A percentile compares a stretch with the other conserved stretches of the same genome.
phyloP scores from a whole-genome alignment of 1,284 basidiomycete genomes.

The Stygiomarasmius scandens region DNA sequence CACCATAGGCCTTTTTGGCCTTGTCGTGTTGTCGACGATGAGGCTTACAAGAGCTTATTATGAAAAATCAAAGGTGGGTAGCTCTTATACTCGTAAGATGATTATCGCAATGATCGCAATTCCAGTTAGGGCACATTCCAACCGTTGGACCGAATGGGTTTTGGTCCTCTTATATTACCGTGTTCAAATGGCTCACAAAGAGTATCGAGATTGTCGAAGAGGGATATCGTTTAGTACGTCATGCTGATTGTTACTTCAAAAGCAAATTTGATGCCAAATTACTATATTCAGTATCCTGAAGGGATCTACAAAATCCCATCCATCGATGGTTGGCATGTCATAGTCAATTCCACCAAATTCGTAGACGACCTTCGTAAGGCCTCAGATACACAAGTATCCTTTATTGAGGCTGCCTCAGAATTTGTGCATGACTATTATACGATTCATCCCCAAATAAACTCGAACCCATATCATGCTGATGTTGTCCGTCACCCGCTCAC shows the following conservation, averaged over 20 bases:
- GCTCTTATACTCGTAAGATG: too few relatives aligned
- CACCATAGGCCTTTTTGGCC: not conserved
- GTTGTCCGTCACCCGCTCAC: slow-evolving; percentile 24
- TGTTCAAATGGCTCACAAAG: slow-evolving; percentile 5
- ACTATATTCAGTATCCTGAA: slow-evolving; percentile 5
- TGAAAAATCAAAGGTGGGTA: not conserved
- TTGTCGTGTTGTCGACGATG: not conserved
- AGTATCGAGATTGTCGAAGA: slow-evolving; percentile 15
- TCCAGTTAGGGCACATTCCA: slow-evolving; percentile 12
- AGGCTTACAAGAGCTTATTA: not conserved
- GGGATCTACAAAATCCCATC: slow-evolving; percentile 32
- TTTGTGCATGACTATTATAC: slow-evolving; percentile 20
- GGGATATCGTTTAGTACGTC: slow-evolving; percentile 13
- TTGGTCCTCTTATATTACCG: slow-evolving; percentile 8
- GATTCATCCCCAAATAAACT: slow-evolving; percentile 12
- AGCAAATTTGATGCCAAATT: not conserved
- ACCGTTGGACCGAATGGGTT: slow-evolving; percentile 13
- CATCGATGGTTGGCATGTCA: slow-evolving; percentile 30
- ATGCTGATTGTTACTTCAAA: not conserved
- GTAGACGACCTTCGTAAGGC: slow-evolving; percentile 36
- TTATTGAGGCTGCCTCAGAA: slow-evolving; percentile 26
- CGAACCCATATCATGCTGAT: slow-evolving; percentile 17
- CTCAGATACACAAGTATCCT: slow-evolving; percentile 33
- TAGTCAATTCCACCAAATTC: slow-evolving; percentile 30
- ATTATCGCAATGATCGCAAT: not conserved